Evolutionary conservation across 2,329 filamentous ascomycete genomes (phyloP), one percentile per base, ranked within the genome.

Genomic region (Cladosporium austrohemisphaericum): DNA sequence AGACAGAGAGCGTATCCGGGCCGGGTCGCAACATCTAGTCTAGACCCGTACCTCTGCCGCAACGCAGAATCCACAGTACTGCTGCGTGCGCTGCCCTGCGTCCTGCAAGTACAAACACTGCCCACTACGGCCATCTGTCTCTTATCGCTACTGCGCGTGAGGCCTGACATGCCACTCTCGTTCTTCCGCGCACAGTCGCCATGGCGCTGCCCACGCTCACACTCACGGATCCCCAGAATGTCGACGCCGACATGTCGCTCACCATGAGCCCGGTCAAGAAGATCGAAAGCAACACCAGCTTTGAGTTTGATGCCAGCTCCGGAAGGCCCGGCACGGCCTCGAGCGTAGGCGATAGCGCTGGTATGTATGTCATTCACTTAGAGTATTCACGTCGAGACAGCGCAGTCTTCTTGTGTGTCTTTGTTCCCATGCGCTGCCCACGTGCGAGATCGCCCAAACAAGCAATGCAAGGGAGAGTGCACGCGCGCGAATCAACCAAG

Each of bases 221-320:
- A 55, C 65, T 72, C 49, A 71, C 68, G 29, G 70, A 75, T 60
- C 66, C 70, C 51, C 65, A 67, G 16, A 61, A 62, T 51, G 59
- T 58, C 52, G 63, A 68, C 49, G 50, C 57, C 23, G 58, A 58
- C 40, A 60, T 68, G 19, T 56, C 55, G 32, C 54, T 58, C 8
- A 52, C 59, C 8, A 35, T 35, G 23, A 49, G 46, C 18, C 46
- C 46, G 5, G 13, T 18, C 19, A 22, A 7, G 6, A 33, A 23
- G 8, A 22, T 22, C 13, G 38, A 49, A 23, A 52, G 36, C 43
- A 33, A 22, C 37, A 47, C 36, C 28, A 41, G 32, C 37, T 49
- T 49, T 41, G 46, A 49, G 46, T 49, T 49, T 26, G 46, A 33
- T 22, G 35, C 20, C 29, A 19, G 20, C 11, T n/a, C 46, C 37